Base-by-base conservation (phyloP, 169 alveolate species). In the Eimeria zaria region DNA sequence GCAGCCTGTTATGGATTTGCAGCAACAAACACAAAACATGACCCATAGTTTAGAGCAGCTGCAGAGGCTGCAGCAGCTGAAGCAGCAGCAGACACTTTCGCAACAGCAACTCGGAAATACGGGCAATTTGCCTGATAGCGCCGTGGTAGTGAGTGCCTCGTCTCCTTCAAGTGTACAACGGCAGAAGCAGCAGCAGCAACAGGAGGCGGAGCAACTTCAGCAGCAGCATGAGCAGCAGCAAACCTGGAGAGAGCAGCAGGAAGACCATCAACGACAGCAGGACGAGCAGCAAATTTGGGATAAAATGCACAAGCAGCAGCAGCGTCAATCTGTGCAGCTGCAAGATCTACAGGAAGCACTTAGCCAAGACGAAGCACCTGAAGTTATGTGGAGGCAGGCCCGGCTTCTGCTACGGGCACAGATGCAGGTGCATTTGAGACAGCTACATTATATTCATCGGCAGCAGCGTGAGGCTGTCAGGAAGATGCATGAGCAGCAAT, bases 381-480 rank as follows among this genome's bases (percentile, higher is more conserved):
- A 73, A 1, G 53, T 41, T 30, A 39, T 73, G 83, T 73, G 83
- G 83, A 73, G 53, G 11, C 55, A 41, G 44, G 89, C 89, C 64
- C 44, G 36, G 30, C 46, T n/a, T n/a, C 89, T 41, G 67, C 16
- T 46, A 9, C 22, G 89, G 62, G 44, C n/a, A 9, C 89, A 78
- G 18, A 78, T 78, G 89, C 64, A 46, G 62, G 12, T 78, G 12
- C 89, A 78, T 24, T 67, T 14, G 89, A 24, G 27, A 44, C 89
- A 78, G 67, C 89, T 78, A 18, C 89, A 46, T 27, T 30, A 78
- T 46, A 51, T 78, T n/a, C 89, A 78, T 44, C 64, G n/a, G 36
- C 89, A 46, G 46, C 89, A 78, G 44, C 60, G 64, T 0, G 60
- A n/a, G 62, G 44, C 60, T 5, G 44, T 78, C 46, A n/a, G 44